Conservation (phyloP, 345 rosid species). For the Reutealis trisperma region DNA sequence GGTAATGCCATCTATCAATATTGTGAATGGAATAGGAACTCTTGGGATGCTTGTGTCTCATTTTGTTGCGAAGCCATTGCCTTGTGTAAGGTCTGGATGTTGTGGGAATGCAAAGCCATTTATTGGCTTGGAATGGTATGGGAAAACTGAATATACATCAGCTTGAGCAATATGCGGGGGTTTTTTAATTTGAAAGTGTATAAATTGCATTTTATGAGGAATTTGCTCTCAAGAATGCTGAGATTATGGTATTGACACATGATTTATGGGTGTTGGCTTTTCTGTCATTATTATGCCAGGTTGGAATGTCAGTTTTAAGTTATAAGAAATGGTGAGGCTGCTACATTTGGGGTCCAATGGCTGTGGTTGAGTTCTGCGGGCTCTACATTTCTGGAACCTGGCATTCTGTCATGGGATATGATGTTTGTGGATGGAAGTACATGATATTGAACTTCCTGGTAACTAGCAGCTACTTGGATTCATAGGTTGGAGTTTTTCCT, state of each 20-base stretch:
- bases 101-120: constrained; percentile 10
- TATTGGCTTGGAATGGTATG: constrained; percentile 20
- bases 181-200: constrained; percentile 10
- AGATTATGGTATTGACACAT: constrained; percentile 11
- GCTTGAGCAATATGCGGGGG: constrained; percentile 16
- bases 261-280: constrained; percentile 7
- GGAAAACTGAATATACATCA: constrained; percentile 13
- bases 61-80: constrained; percentile 23
- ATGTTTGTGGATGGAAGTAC: constrained; percentile 18
- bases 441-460: constrained; percentile 15
- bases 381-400: constrained; percentile 13
- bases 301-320: constrained; percentile 6
- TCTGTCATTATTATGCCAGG: constrained; percentile 13
- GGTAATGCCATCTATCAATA: constrained; percentile 19
- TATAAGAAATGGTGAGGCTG: constrained; percentile 10
- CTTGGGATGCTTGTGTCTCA: constrained; percentile 23
- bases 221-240: constrained; percentile 9
- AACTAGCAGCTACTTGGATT: constrained; percentile 19
- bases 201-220: constrained; percentile 13
- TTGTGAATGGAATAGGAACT: constrained; percentile 14
- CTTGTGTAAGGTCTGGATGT: not conserved
- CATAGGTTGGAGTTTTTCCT: constrained; percentile 14
- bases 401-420: constrained; percentile 14
- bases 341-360: constrained; percentile 12
- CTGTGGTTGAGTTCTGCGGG: constrained; percentile 16